A percentile compares a stretch with the other conserved stretches of the same genome.
These are phyloP conservation scores for Cylindricascospora bacillispora DNA, from an alignment of 1,139 yeast species.

Conservation along the genomic window DNA sequence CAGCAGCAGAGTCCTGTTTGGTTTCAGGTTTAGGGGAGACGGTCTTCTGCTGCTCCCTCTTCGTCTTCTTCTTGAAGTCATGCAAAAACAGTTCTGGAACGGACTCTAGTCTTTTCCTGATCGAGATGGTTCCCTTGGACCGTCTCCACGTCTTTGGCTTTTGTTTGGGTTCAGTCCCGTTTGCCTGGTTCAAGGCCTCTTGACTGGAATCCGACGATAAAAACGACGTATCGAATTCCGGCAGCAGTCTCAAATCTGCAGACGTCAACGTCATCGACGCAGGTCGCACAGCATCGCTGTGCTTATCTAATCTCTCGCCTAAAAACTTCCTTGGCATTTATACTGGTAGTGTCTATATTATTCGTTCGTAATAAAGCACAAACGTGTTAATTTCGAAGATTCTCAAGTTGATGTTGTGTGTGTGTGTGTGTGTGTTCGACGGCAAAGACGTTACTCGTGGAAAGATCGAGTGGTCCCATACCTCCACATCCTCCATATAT, in stretches of 20 bases:
- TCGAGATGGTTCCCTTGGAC: conserved; percentile 19
- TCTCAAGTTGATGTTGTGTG: background rate
- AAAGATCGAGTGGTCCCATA: too few species aligned
- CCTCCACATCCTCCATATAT: too few species aligned
- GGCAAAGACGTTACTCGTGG: too few species aligned
- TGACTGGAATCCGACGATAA: background rate
- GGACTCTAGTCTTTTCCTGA: conserved; percentile 21
- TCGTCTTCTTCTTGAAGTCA: conserved; percentile 11
- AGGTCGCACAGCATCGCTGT: conserved; percentile 20
- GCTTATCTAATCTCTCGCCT: conserved; percentile 19
- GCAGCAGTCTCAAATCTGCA: conserved; percentile 18
- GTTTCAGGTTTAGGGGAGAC: background rate
- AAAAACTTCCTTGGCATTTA: conserved; percentile 23
- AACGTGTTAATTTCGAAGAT: too few species aligned
- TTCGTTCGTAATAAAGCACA: too few species aligned
- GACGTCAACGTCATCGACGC: conserved; percentile 20
- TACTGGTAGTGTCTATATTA: too few species aligned
- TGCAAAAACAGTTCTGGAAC: conserved; percentile 22
- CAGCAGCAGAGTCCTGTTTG: background rate
- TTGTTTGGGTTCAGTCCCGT: conserved; percentile 1
- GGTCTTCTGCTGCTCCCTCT: conserved; percentile 1
- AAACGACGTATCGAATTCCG: conserved; percentile 6
- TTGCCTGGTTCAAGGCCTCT: background rate
- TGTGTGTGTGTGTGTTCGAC: background rate
- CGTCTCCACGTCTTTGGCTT: conserved; percentile 14